These are phyloP conservation scores for Coelastrella sp. DNA, from an alignment of 139 green algal species.

Conservation along the genomic window DNA sequence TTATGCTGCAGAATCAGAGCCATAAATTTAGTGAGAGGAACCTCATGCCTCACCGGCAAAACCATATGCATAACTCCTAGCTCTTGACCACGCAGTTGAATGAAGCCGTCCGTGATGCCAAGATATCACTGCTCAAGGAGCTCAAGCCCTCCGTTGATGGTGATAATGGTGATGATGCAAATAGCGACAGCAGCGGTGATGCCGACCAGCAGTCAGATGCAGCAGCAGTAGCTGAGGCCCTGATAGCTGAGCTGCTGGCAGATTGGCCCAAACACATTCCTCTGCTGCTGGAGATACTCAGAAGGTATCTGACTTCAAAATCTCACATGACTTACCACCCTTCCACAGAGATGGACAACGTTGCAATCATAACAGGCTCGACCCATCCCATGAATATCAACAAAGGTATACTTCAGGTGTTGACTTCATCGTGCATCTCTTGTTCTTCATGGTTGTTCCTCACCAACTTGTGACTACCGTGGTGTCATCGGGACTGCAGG, in stretches of 20 bases:
- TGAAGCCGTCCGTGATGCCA: constrained; percentile 76
- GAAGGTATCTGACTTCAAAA: not conserved
- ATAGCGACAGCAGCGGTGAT: too few species aligned
- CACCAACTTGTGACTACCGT: not conserved
- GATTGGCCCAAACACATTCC: constrained; percentile 75
- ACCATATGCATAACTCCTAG: not conserved
- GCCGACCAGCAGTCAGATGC: too few species aligned
- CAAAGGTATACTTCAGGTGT: too few species aligned
- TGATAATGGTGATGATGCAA: too few species aligned
- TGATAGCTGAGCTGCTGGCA: constrained; percentile 58
- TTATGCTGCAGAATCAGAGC: too few species aligned
- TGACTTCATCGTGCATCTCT: too few species aligned
- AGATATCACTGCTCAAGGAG: constrained; percentile 58
- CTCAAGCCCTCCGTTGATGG: constrained; percentile 6
- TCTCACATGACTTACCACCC: not conserved
- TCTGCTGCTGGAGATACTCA: constrained; percentile 75
- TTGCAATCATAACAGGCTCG: not conserved
- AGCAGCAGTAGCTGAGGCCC: not conserved
- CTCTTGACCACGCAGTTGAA: constrained; percentile 46
- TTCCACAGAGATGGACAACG: not conserved
- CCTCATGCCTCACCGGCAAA: not conserved
- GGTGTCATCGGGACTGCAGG: constrained; percentile 4
- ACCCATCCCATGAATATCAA: too few species aligned
- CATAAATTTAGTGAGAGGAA: too few species aligned
- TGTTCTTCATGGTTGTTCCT: not conserved